phyloP scores from a whole-genome alignment of 345 rosid species.

The Pistacia integerrima region DNA sequence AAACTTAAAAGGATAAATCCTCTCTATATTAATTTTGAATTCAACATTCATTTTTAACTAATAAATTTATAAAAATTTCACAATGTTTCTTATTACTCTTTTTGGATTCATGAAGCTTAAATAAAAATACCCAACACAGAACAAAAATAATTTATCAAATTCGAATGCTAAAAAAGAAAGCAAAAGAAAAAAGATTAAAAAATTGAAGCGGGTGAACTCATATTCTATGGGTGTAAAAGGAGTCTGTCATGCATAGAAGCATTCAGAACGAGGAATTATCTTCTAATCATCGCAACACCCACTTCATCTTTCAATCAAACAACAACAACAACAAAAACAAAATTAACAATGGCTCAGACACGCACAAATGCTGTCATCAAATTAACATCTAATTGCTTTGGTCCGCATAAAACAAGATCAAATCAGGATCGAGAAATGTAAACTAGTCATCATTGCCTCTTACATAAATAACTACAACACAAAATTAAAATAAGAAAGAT shows the following conservation, averaged over 20 bases:
- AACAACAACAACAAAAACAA: not conserved
- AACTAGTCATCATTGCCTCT: conserved; percentile 38
- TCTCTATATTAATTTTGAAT: too few relatives aligned
- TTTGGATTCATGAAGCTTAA: too few relatives aligned
- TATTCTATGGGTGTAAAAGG: conserved; percentile 40
- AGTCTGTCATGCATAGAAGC: conserved; percentile 32
- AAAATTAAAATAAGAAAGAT: not conserved
- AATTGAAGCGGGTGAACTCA: conserved; percentile 23
- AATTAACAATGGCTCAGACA: conserved; percentile 41
- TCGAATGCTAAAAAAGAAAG: not conserved
- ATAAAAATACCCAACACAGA: not conserved
- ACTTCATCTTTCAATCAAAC: not conserved
- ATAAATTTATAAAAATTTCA: too few relatives aligned
- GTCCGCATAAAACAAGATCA: conserved; percentile 20
- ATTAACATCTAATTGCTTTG: not conserved
- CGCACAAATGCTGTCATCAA: conserved; percentile 58
- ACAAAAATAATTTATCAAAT: too few relatives aligned
- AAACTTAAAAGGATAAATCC: too few relatives aligned
- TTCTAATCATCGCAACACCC: conserved; percentile 30
- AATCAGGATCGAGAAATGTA: conserved; percentile 51
- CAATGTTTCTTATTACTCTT: too few relatives aligned
- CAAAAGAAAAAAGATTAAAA: not conserved
- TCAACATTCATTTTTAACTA: too few relatives aligned
- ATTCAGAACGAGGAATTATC: conserved; percentile 37
- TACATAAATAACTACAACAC: not conserved